Evolutionary conservation across 169 alveolate species (phyloP), one percentile per base, ranked within the genome.

Genomic region (Plasmodium fragile): DNA sequence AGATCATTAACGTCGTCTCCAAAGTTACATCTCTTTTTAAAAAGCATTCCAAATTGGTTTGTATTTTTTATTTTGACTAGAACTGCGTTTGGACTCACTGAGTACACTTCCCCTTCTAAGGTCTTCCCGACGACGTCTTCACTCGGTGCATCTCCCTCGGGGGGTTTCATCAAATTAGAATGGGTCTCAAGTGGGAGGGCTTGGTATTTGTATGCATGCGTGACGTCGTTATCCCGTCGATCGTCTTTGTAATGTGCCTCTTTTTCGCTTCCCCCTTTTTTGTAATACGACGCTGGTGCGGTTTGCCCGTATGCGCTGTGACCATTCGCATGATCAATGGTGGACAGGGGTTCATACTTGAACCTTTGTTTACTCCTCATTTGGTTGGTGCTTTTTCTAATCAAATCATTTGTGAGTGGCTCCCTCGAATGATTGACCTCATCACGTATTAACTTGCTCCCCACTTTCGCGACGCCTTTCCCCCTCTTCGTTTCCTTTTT

Each of bases 1-100:
- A 87, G 70, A 39, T 87, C 82, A 11, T 52, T 82, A 22, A 87
- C 52, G 30, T 87, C 93, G 45, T 87, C 72, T 34, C 93, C 93
- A 55, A 87, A 36, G 22, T 87, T 87, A 11, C 90, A 49, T 87
- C 81, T 87, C 8, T 65, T 87, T 55, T 78, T 87, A 87, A 78
- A 87, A 8, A 87, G 75, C 32, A 87, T n/a, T 13, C 93, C 93
- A 34, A 11, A 87, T 3, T 30, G 55, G 70, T 87, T 65, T 13
- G 71, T 5, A 55, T 52, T 36, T 16, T 25, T 16, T 30, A 87
- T 78, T 18, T 78, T 49, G 7, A 87, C 55, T 77, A 39, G 71
- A 13, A 59, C 75, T n/a, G 45, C 87, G 25, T 65, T 55, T 28
- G 45, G 52, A n/a, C 49, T 87, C 8, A 87, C 93, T 6, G 39